Evolutionary conservation across 1,284 basidiomycete genomes (phyloP), one percentile per base, ranked within the genome.

Genomic region (Cryptococcus sp.): DNA sequence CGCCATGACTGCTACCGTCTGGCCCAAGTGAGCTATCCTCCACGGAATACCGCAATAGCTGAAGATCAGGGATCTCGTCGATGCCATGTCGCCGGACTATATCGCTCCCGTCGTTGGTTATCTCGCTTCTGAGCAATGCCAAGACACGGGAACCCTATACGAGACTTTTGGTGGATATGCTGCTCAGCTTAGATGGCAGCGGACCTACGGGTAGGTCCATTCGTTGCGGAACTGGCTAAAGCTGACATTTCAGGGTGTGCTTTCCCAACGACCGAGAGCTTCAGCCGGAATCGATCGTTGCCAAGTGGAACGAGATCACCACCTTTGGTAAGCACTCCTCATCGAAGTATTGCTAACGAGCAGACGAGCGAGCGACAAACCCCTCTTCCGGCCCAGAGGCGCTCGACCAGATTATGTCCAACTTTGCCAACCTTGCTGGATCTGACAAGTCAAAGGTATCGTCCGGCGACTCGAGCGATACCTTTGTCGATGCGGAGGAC

Each of bases 31-130:
- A 63, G 32, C 68, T 57, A 10, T 33, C 21, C 4, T 23, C 19
- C 4, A 24, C 22, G 16, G 33, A 19, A 22, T n/a, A 9, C 11
- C 35, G 16, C 23, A 4, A 12, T 36, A 37, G 19, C 12, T 21
- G 22, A 25, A 37, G 51, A 24, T 21, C 18, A 82, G 88, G 71
- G 91, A 95, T 70, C 88, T 92, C 85, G 84, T 97, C 32, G 85
- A 95, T 55, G 87, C 87, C 12, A 91, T 94, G 80, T 93, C 92
- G 83, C 91, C 94, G 41, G 92, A 97, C 63, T 95, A 79, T 62
- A 83, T 98, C 50, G 90, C 94, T 2, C 80, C 95, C 18, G 71
- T 97, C 43, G 91, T 97, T 23, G 93, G 89, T 5, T 98, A 86
- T 73, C 80, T 99, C 24, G 85, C 82, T 10, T 92, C 88, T 66